Evolutionary conservation across 768 basidiomycete species (phyloP), one percentile per base, ranked within the genome.

Genomic region (Panellus pusillus): DNA sequence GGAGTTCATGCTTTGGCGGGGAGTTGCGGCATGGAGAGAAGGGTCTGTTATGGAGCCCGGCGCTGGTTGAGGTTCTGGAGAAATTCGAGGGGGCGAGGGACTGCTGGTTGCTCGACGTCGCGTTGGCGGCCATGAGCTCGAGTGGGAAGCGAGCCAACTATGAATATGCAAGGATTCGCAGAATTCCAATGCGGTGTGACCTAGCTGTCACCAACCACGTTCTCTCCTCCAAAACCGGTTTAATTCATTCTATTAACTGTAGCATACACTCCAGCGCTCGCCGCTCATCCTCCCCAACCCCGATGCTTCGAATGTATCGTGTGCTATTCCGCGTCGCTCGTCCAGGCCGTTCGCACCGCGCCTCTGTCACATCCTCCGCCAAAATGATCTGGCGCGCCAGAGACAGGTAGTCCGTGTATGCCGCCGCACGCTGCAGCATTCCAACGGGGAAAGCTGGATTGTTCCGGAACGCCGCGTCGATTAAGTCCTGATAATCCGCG

Each of bases 21-120:
- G 58, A 57, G 63, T 69, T 24, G 81, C 83, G 70, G 81, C 83
- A 71, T 89, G 87, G 45, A 91, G 77, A 38, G 86, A 84, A 3
- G 89, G 89, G 74, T 92, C 91, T 8, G 89, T 89, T 65, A 90
- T 86, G 2, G 91, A 91, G 54, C 88, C 88, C 89, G 74, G n/a
- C 89, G 81, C 65, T 91, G 90, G 50, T 80, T 89, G 67, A 90
- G 89, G 24, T 80, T 89, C 67, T 90, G 89, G 20, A 91, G 79
- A 66, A 80, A 84, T 66, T 90, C 86, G 63, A 91, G 82, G 9
- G 89, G 89, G 86, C 84, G 28, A 92, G 79, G 49, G 87, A 65
- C 47, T 40, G 37, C 36, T 44, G 49, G 27, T 40, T 50, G 11
- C 28, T 35, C 27, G 37, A 1, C 24, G 24, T 24, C 24, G 24